phyloP scores from a whole-genome alignment of 2,329 filamentous ascomycete genomes.

The Sarocladium oryzae region DNA sequence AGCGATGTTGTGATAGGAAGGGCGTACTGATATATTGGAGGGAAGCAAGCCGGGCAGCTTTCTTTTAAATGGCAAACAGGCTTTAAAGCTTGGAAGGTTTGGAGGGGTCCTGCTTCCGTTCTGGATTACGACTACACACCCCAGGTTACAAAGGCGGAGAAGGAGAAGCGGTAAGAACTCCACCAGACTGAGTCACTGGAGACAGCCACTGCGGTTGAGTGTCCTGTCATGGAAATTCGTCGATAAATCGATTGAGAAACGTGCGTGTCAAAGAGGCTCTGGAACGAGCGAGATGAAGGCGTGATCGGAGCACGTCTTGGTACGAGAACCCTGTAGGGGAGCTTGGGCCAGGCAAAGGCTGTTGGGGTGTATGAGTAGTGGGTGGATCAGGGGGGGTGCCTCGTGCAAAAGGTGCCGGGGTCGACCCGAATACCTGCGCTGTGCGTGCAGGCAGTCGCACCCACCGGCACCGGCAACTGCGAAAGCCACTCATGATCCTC shows the following conservation, averaged over 20 bases:
- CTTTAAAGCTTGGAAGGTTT: neutral
- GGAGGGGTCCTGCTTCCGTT: neutral
- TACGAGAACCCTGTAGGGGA: conserved; percentile 1
- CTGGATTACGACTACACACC: neutral
- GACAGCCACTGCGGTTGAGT: neutral
- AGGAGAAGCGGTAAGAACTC: neutral
- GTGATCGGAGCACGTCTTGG: conserved; percentile 7
- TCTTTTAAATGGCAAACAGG: neutral
- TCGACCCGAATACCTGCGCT: neutral
- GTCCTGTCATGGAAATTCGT: neutral
- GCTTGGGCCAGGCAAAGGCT: neutral
- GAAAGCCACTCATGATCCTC: too few relatives aligned
- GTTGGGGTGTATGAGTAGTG: neutral
- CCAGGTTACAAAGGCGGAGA: neutral
- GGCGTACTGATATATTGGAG: neutral
- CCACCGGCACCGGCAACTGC: neutral
- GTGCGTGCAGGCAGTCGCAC: too few relatives aligned
- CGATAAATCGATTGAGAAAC: neutral
- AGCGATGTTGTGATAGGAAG: conserved; percentile 2
- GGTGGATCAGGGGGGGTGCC: neutral
- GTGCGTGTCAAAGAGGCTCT: neutral
- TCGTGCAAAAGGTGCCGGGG: neutral
- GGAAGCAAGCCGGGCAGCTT: neutral
- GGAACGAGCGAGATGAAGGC: conserved; percentile 5
- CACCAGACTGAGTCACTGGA: neutral